Conservation (phyloP, 768 basidiomycete genomes). For the Podaxis mareebaensis region DNA sequence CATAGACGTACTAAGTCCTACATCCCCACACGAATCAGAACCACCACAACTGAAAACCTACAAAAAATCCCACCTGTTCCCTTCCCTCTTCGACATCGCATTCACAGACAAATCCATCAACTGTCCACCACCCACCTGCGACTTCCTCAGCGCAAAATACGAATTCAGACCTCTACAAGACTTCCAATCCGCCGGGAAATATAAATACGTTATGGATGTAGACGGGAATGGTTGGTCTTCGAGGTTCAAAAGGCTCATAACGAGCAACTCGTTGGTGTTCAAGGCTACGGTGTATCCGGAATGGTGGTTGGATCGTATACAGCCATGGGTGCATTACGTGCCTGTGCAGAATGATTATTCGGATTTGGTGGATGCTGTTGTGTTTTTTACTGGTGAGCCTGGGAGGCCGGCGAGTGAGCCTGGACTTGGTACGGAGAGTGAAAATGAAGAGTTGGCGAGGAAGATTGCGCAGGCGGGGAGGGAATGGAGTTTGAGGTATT, state of each 20-base stretch:
- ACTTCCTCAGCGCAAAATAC: conserved; percentile 43
- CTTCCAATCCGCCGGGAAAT: conserved; percentile 45
- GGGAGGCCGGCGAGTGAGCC: too few relatives aligned
- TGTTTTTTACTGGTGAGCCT: conserved; percentile 60
- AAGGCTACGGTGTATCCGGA: conserved; percentile 69
- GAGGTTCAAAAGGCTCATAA: conserved; percentile 60
- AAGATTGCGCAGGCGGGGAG: conserved; percentile 57
- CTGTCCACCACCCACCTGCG: conserved; percentile 45
- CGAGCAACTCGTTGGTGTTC: conserved; percentile 58
- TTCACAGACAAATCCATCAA: conserved; percentile 44
- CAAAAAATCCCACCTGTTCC: conserved; percentile 14
- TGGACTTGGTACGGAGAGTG: conserved; percentile 33
- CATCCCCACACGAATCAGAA: background rate
- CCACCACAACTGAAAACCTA: background rate
- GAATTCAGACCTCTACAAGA: conserved; percentile 49
- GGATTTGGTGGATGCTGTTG: conserved; percentile 68
- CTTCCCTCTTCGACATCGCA: conserved; percentile 59
- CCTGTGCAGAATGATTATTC: conserved; percentile 65
- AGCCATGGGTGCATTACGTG: conserved; percentile 74
- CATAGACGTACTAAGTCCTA: background rate
- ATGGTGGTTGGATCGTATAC: conserved; percentile 58
- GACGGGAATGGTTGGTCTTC: conserved; percentile 66
- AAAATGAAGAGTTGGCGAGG: conserved; percentile 57
- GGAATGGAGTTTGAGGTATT: conserved; percentile 56
- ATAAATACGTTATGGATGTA: conserved; percentile 64